Evolutionary conservation across 257 asterid genomes (phyloP).

Genomic region (Linaria vulgaris): DNA sequence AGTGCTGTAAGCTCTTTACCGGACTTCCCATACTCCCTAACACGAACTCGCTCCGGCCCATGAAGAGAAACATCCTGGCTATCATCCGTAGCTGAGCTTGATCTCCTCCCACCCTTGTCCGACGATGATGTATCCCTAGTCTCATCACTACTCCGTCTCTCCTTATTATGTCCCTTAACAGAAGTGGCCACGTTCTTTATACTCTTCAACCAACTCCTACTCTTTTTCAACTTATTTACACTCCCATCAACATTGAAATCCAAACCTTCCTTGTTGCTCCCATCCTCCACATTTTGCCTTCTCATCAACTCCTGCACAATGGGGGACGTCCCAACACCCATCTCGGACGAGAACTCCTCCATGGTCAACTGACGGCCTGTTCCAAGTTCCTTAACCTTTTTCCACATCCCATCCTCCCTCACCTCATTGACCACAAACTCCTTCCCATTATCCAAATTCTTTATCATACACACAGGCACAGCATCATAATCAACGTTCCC

Average conservation of each 20-base stretch:
- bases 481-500: constrained; percentile 37
- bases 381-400: constrained; percentile 83
- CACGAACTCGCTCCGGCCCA: constrained; percentile 86
- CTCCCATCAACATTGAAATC: constrained; percentile 52
- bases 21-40: constrained; percentile 84
- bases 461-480: constrained; percentile 70
- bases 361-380: constrained; percentile 93
- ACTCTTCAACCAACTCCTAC: constrained; percentile 80
- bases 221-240: constrained; percentile 65
- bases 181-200: constrained; percentile 75
- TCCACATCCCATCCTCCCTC: constrained; percentile 91
- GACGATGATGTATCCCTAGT: constrained; percentile 95
- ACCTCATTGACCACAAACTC: constrained; percentile 92
- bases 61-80: constrained; percentile 88
- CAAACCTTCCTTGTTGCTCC: constrained; percentile 52
- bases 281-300: constrained; percentile 83
- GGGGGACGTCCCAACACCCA: constrained; percentile 93
- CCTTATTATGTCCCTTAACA: constrained; percentile 67
- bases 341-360: constrained; percentile 88
- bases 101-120: constrained; percentile 95
- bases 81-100: constrained; percentile 97
- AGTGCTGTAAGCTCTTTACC: constrained; percentile 80
- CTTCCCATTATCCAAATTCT: constrained; percentile 92
- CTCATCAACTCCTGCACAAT: constrained; percentile 96
- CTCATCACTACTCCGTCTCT: constrained; percentile 90